Percentiles rank a stretch among this genome's conserved stretches.
phyloP scores from a whole-genome alignment of 306 rosid genomes.

The Boehmeria nivea region DNA sequence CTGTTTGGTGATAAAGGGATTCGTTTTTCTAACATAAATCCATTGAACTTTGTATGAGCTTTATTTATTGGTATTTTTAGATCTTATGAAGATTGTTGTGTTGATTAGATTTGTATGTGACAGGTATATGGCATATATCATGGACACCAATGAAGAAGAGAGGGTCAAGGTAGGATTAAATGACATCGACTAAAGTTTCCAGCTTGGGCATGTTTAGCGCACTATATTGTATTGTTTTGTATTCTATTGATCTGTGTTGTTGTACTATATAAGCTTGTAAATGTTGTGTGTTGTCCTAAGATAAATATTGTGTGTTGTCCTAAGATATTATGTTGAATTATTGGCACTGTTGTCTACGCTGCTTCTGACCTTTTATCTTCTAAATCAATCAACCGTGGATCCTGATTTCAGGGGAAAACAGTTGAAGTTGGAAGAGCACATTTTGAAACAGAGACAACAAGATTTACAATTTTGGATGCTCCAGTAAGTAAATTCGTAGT shows the following conservation, averaged over 20 bases:
- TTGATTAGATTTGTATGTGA: slow-evolving; percentile 17
- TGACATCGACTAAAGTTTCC: neutral
- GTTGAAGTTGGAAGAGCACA: slow-evolving; percentile 99
- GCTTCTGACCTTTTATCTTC: neutral
- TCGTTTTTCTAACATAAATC: too few relatives aligned
- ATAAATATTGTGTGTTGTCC: too few relatives aligned
- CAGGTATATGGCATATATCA: slow-evolving; percentile 99
- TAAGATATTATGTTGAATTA: too few relatives aligned
- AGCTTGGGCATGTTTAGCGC: neutral
- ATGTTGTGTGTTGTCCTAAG: too few relatives aligned
- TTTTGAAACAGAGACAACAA: slow-evolving; percentile 83
- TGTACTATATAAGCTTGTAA: too few relatives aligned
- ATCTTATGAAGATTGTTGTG: slow-evolving; percentile 2
- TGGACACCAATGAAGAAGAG: slow-evolving; percentile 99
- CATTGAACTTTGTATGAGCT: too few relatives aligned
- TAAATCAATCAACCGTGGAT: neutral
- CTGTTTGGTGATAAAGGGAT: too few relatives aligned
- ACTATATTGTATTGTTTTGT: neutral
- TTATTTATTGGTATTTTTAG: too few relatives aligned
- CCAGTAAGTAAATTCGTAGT: slow-evolving; percentile 57
- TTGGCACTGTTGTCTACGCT: neutral
- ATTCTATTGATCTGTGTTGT: neutral
- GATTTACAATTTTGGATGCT: slow-evolving; percentile 97
- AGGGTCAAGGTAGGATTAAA: slow-evolving; percentile 62
- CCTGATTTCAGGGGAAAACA: slow-evolving; percentile 69